Conservation (phyloP, 2,329 filamentous ascomycete species). For the Aspergillus carbonarius region DNA sequence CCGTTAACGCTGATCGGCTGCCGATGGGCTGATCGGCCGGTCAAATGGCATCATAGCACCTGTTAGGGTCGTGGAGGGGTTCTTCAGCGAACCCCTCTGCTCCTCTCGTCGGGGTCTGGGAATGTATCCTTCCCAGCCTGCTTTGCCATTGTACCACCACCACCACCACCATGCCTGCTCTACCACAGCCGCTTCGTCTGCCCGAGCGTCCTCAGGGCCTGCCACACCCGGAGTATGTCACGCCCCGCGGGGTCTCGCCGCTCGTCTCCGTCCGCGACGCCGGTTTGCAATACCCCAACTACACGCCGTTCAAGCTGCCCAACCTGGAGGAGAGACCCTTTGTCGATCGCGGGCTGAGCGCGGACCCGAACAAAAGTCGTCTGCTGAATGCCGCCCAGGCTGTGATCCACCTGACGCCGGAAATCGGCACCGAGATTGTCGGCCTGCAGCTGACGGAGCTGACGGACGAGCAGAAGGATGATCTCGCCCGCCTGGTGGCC, state of each 20-base stretch:
- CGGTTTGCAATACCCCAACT: constrained; percentile 8
- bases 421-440: constrained; percentile 51
- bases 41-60: not conserved
- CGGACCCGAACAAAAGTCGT: not conserved
- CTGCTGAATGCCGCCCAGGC: not conserved
- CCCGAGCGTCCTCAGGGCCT: not conserved
- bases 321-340: constrained; percentile 38
- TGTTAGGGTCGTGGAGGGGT: not conserved
- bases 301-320: constrained; percentile 27
- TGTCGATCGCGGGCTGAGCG: not conserved
- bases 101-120: not conserved
- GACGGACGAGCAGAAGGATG: constrained; percentile 53
- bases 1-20: not conserved
- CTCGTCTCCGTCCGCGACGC: constrained; percentile 6
- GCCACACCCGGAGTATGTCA: constrained; percentile 2
- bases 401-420: constrained; percentile 18
- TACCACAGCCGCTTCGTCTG: not conserved
- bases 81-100: not conserved
- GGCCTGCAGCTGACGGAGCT: constrained; percentile 52
- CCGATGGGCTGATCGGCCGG: not conserved
- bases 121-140: not conserved
- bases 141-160: not conserved
- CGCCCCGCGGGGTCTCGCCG: not conserved
- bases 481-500: constrained; percentile 59
- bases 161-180: not conserved